Conservation (phyloP, 139 green algal genomes). For the Micromonas pusilla region DNA sequence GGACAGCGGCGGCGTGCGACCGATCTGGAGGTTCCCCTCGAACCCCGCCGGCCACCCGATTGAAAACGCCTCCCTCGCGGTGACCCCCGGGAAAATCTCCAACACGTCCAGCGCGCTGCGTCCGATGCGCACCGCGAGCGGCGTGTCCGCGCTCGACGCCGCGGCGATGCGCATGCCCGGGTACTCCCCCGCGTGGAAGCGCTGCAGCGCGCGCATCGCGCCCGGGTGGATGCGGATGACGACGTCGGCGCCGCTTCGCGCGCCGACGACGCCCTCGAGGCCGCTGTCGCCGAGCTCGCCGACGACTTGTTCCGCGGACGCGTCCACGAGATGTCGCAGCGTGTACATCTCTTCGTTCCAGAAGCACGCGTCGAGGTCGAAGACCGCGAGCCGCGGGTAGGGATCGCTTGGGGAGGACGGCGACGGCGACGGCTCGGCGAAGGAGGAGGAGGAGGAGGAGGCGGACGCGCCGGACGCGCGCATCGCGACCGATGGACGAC, state of each 20-base stretch:
- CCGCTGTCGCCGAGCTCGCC: background rate
- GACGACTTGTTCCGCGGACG: background rate
- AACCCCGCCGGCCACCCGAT: background rate
- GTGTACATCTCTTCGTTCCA: conserved; percentile 29
- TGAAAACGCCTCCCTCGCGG: background rate
- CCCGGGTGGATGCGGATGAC: conserved; percentile 14
- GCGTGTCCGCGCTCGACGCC: conserved; percentile 20
- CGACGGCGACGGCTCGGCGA: background rate
- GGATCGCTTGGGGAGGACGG: too few relatives aligned
- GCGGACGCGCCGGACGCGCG: background rate
- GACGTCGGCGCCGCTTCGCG: background rate
- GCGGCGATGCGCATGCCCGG: conserved; percentile 16
- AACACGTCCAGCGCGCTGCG: conserved; percentile 18
- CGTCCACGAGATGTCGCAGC: conserved; percentile 16
- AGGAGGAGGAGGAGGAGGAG: background rate
- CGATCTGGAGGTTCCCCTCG: conserved; percentile 21
- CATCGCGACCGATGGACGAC: background rate
- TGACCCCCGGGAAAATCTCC: conserved; percentile 20
- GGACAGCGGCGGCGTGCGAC: conserved; percentile 17
- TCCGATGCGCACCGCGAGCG: conserved; percentile 19
- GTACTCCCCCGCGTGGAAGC: conserved; percentile 12
- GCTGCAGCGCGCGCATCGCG: background rate
- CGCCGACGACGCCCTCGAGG: background rate
- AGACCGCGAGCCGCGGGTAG: conserved; percentile 15
- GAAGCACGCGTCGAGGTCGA: conserved; percentile 30